These are phyloP conservation scores for Saccharum hybrid DNA, from an alignment of 202 grass and related monocot genomes.

Conservation along the genomic window DNA sequence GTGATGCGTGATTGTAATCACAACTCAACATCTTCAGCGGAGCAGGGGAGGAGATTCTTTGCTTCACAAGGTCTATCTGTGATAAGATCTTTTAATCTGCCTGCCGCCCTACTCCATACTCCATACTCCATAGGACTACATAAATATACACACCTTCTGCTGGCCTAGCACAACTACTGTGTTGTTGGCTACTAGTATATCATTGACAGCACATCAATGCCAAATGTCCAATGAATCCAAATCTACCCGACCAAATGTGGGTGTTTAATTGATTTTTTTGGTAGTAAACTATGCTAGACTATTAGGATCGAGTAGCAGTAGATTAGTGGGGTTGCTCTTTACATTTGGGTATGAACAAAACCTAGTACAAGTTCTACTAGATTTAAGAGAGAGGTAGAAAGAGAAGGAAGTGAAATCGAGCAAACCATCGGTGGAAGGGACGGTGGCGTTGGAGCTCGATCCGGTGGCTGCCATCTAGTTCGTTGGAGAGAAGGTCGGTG, in stretches of 20 bases:
- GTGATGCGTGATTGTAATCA: constrained; percentile 5
- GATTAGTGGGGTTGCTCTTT: no score
- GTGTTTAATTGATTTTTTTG: not conserved
- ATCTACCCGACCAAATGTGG: not conserved
- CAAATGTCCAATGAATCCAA: constrained; percentile 11
- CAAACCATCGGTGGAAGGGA: no score
- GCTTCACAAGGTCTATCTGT: constrained; percentile 6
- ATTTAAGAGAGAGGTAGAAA: no score
- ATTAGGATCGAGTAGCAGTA: no score
- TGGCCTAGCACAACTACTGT: not conserved
- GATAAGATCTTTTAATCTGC: constrained; percentile 30
- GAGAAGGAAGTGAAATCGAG: no score
- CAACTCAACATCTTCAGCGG: not conserved
- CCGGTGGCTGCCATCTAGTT: no score
- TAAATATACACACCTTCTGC: not conserved
- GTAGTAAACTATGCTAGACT: not conserved
- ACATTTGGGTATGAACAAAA: no score
- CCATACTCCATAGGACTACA: not conserved
- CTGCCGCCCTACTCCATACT: not conserved
- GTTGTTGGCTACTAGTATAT: not conserved
- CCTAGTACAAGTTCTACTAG: no score
- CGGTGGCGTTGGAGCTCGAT: no score
- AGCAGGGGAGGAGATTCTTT: constrained; percentile 22
- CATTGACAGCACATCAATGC: not conserved
- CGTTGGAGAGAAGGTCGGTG: no score